A percentile compares a stretch with the other conserved stretches of the same genome.
These are phyloP conservation scores for Cryptosporidium baileyi DNA, from an alignment of 169 alveolate species.

Conservation along the genomic window DNA sequence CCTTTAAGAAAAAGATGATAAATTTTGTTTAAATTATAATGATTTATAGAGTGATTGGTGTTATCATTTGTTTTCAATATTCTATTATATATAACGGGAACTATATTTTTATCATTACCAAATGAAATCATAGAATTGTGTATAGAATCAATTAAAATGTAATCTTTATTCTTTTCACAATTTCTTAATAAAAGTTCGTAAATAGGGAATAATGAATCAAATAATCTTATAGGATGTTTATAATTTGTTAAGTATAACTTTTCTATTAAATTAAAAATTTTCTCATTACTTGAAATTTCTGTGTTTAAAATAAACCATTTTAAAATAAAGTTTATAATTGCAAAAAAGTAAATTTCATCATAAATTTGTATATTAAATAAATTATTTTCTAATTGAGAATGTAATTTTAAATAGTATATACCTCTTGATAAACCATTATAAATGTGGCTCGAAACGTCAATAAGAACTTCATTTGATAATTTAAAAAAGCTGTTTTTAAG, in stretches of 20 bases:
- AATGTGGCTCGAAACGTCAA: neutral
- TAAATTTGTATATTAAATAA: neutral
- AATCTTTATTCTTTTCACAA: neutral
- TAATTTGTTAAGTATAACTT: neutral
- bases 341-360: conserved; percentile 3
- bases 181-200: neutral
- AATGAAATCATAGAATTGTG: conserved; percentile 4
- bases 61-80: neutral
- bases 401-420: neutral
- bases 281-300: neutral
- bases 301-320: neutral
- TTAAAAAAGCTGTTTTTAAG: neutral
- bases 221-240: neutral
- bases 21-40: neutral
- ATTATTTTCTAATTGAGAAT: neutral
- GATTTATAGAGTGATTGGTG: no score
- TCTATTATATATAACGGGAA: conserved; percentile 31
- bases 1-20: conserved; percentile 31
- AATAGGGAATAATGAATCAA: conserved; percentile 30
- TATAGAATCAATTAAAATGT: neutral
- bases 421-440: conserved; percentile 6
- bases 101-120: conserved; percentile 22
- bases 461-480: neutral
- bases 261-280: neutral
- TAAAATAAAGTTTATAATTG: neutral